Base-by-base conservation (phyloP, 768 basidiomycete genomes). In the Kwoniella sp. region DNA sequence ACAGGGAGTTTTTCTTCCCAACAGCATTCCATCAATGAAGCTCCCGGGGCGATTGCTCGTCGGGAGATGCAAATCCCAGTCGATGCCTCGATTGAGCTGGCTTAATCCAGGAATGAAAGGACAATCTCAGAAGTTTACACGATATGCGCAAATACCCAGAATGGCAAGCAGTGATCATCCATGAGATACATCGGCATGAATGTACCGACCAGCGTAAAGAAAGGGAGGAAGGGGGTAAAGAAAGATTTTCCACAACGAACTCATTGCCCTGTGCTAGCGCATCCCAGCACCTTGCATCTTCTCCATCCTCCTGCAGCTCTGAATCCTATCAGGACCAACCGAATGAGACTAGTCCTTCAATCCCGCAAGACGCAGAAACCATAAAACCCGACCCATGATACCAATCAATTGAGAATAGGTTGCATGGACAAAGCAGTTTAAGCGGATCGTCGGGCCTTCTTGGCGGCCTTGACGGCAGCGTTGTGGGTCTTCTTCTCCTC, bases 401-500 rank as follows among this genome's bases (percentile, higher is more conserved):
- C 23, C 22, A 25, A 17, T 7, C 22, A 17, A 28, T 51, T 48
- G 47, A 9, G 20, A 41, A 41, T 9, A 41, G 38, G 11, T 23
- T 26, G 28, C 13, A 22, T 22, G 58, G n/a, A n/a, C n/a, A n/a
- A n/a, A 58, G n/a, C 31, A 9, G 45, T 26, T 65, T 65, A 65
- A 65, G 63, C 63, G 25, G 63, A 70, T 59, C 67, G 53, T 41
- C 58, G 50, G 65, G 75, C 73, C 77, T 79, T 80, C 79, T 82
- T 82, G 73, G 76, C 71, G 54, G 79, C 80, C 69, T 81, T 81
- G 75, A 74, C 71, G 50, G 91, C 91, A 38, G 92, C 90, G 75
- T 85, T 86, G 85, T 92, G 91, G 80, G 87, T 88, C 86, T 95
- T 94, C 86, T 89, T 91, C 85, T 96, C 93, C 66, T 91, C 87